Evolutionary conservation across 768 basidiomycete genomes (phyloP).

Genomic region (Termitomyces sp.): DNA sequence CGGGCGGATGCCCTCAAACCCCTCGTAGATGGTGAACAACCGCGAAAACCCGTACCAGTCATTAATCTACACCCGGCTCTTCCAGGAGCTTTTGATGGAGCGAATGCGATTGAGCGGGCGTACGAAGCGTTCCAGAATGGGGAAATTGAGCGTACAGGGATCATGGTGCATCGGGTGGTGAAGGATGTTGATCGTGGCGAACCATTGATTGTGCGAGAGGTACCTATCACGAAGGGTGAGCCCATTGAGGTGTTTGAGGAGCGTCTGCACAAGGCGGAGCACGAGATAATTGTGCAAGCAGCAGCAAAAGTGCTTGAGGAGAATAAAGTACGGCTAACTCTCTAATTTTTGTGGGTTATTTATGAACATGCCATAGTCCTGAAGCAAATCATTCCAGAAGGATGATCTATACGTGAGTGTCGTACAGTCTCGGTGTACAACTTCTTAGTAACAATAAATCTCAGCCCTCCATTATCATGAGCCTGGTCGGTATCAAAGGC

Average conservation of each 20-base stretch:
- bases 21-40: conserved; percentile 32
- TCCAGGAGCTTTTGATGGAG: conserved; percentile 94
- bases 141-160: conserved; percentile 74
- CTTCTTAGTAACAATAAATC: background rate
- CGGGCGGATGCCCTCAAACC: conserved; percentile 45
- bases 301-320: conserved; percentile 68
- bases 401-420: background rate
- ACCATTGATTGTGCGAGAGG: conserved; percentile 77
- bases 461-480: background rate
- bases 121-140: conserved; percentile 86
- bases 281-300: conserved; percentile 88
- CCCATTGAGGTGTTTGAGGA: conserved; percentile 67
- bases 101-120: conserved; percentile 86
- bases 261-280: conserved; percentile 80
- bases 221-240: conserved; percentile 73
- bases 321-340: background rate
- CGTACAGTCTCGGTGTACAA: too few species aligned
- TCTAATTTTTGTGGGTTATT: background rate
- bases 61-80: conserved; percentile 97
- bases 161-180: conserved; percentile 93
- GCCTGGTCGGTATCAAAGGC: background rate
- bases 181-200: conserved; percentile 92
- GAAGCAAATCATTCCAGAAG: background rate
- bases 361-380: background rate
- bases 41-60: conserved; percentile 56